Evolutionary conservation across 306 rosid genomes (phyloP), one percentile per base, ranked within the genome.

Genomic region (Vigna radiata): DNA sequence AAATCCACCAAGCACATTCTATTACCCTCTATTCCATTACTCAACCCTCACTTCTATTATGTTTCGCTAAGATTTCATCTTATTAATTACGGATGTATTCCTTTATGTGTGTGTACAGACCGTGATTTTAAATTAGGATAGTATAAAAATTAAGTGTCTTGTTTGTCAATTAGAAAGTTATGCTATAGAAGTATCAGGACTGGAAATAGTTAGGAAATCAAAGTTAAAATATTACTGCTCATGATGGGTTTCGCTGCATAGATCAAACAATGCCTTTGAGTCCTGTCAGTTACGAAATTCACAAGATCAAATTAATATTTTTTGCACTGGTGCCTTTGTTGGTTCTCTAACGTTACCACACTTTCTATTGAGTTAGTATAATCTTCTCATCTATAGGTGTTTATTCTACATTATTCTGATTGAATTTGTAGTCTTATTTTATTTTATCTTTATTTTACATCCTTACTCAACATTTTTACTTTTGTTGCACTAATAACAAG

Each of bases 361-460:
- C 43, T 9, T 4, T 10, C 52, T 3, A 12, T 8, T 13, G 36
- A 53, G 6, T 27, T 25, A 39, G 18, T 68, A 33, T 46, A 8
- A 18, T 71, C 50, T 36, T 53, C 65, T 71, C 36, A 46, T 71
- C 8, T 44, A 8, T 68, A 29, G 6, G 72, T 67, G 68, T 58
- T 41, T 37, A 41, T 64, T 19, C 29, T 15, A 50, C 13, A 27
- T 43, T 66, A 9, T 25, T n/a, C 12, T 8, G 48, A 50, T 23
- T 54, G n/a, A 13, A 43, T n/a, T 74, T 46, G 14, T 72, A 19
- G 18, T 27, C 15, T 25, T 58, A 25, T 23, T 14, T 25, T 58
- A 25, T 23, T 14, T 72, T 25, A 73, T 73, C n/a, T 56, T n/a
- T 59, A n/a, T 61, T 43, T 46, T 74, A 73, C 15, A 23, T 53